Base-by-base conservation (phyloP, 331 rosid genomes). In the Quercus tomentella region DNA sequence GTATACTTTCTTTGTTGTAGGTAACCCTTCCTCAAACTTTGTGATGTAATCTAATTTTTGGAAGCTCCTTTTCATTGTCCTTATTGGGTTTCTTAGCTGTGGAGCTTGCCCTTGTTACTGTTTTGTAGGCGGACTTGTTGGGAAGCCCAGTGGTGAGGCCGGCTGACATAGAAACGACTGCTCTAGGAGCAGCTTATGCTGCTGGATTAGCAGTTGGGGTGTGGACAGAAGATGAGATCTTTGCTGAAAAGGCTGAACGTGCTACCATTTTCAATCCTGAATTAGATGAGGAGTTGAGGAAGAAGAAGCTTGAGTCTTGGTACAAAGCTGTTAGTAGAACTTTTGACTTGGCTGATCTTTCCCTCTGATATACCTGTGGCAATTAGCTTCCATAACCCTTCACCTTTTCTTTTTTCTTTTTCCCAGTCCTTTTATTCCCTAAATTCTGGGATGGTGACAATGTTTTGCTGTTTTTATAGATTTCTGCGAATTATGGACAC, bases 121-220 rank as follows among this genome's bases (percentile, higher is more conserved):
- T 65, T 74, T 1, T 37, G 54, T 78, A 95, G 99, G 98, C 97
- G 5, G 93, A 95, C 82, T 77, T 95, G 89, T 56, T 86, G 78
- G 98, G 94, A 68, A 72, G 62, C 70, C 76, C 94, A 1, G 98
- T 95, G 80, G 70, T 91, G 76, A 89, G 98, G 82, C 99, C 99
- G 21, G 86, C 87, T 7, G 96, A 95, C 83, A 88, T 84, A 7
- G 99, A 95, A 87, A 95, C 98, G 15, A 95, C 99, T 17, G 98
- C 99, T 6, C 94, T 88, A 1, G 99, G 99, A 65, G 99, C 98
- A 71, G 99, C 97, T 20, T 95, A 86, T 84, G 99, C 99, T 68
- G 98, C 99, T 31, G 99, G 99, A 43, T 82, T 95, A 82, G 99
- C 93, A 1, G 84, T 74, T 25, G 99, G 98, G 61, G 49, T 95